phyloP scores from a whole-genome alignment of 2,329 filamentous ascomycete species.

The Sphaerulina musiva region DNA sequence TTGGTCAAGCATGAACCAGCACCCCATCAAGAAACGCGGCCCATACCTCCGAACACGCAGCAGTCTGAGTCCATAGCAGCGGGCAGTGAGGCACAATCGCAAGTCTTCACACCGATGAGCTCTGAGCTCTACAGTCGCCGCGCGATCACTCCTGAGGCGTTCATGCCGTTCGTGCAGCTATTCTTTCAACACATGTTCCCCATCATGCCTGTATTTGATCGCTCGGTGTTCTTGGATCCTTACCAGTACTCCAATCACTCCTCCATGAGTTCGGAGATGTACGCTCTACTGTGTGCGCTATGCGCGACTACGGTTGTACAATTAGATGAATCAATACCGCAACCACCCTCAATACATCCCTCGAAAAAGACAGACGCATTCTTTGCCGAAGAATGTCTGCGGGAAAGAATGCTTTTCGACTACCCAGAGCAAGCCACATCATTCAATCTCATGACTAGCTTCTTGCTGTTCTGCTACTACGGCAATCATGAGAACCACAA shows the following conservation, averaged over 20 bases:
- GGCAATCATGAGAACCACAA: constrained; percentile 32
- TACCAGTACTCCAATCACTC: constrained; percentile 22
- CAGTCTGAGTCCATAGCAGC: constrained; percentile 18
- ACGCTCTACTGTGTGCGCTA: constrained; percentile 32
- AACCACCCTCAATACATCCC: constrained; percentile 25
- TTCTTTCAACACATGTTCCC: constrained; percentile 35
- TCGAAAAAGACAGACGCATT: constrained; percentile 26
- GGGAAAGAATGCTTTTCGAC: constrained; percentile 29
- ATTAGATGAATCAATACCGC: constrained; percentile 30
- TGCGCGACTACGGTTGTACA: constrained; percentile 33
- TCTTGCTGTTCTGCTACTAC: constrained; percentile 34
- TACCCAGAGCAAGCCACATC: constrained; percentile 29
- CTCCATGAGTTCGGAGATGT: constrained; percentile 26
- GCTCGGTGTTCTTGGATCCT: constrained; percentile 28
- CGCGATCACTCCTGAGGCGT: constrained; percentile 23
- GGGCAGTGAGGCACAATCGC: constrained; percentile 20
- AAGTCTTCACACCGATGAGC: constrained; percentile 19
- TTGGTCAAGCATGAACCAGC: constrained; percentile 9
- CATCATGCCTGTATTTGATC: constrained; percentile 35
- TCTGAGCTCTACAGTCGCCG: constrained; percentile 22
- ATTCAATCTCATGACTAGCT: constrained; percentile 32
- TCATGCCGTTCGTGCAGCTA: constrained; percentile 31
- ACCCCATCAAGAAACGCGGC: constrained; percentile 7
- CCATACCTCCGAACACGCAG: constrained; percentile 9
- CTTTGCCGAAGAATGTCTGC: constrained; percentile 33